Evolutionary conservation across 2,329 filamentous ascomycete species (phyloP).

Genomic region (Aspergillus candidus): DNA sequence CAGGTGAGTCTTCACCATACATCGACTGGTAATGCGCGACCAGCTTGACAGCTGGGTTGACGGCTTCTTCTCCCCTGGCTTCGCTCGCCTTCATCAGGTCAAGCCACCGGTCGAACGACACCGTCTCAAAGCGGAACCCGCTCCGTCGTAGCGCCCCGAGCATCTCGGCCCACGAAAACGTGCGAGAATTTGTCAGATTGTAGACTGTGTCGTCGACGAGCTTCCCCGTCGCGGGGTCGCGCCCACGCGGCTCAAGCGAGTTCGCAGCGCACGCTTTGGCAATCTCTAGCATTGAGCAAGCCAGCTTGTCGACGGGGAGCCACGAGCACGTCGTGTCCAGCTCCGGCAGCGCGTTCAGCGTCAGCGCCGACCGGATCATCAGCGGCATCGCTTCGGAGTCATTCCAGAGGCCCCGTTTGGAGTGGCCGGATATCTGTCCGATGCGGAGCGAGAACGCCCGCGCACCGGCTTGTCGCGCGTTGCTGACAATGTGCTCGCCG

Average conservation of each 20-base stretch:
- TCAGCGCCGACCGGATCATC: slow-evolving; percentile 28
- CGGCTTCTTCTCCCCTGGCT: slow-evolving; percentile 19
- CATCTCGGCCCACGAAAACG: slow-evolving; percentile 32
- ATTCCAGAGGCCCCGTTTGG: slow-evolving; percentile 30
- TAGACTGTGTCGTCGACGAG: slow-evolving; percentile 22
- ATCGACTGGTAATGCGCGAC: slow-evolving; percentile 25
- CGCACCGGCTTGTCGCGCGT: slow-evolving; percentile 20
- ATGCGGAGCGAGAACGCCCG: slow-evolving; percentile 28
- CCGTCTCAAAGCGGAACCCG: slow-evolving; percentile 31
- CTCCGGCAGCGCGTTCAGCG: slow-evolving; percentile 20
- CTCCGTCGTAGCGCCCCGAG: slow-evolving; percentile 23
- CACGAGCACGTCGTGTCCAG: slow-evolving; percentile 24
- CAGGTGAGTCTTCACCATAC: slow-evolving; percentile 12
- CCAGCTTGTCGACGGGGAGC: slow-evolving; percentile 28
- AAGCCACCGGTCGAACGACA: slow-evolving; percentile 32
- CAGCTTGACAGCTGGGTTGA: slow-evolving; percentile 30
- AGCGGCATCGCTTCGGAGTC: slow-evolving; percentile 28
- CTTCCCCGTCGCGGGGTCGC: not conserved
- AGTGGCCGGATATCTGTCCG: slow-evolving; percentile 31
- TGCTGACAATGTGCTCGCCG: slow-evolving; percentile 27
- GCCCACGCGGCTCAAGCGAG: not conserved
- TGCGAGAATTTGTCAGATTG: slow-evolving; percentile 24
- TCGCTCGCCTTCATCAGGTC: slow-evolving; percentile 25
- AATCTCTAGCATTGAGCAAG: slow-evolving; percentile 22
- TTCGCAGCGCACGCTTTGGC: slow-evolving; percentile 10